Conservation (phyloP, 805 yeast genomes). For the Wickerhamomyces kurtzmanii region DNA sequence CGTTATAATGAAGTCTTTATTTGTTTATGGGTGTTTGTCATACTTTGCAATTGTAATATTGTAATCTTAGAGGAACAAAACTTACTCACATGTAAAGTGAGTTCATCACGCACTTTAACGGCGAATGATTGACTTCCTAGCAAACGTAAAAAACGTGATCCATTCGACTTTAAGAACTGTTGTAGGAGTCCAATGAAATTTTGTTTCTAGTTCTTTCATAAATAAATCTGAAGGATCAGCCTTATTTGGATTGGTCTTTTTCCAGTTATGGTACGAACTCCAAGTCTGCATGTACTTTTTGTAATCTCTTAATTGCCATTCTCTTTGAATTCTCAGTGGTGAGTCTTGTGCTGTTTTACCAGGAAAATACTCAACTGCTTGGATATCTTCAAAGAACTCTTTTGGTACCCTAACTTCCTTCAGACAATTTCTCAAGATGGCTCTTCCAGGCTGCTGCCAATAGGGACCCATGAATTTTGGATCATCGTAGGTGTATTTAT, state of each 20-base stretch:
- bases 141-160: constrained; percentile 41
- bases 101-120: no score
- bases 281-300: constrained; percentile 53
- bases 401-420: constrained; percentile 32
- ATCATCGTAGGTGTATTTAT: constrained; percentile 41
- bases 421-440: constrained; percentile 34
- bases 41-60: no score
- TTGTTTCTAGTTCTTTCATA: constrained; percentile 23
- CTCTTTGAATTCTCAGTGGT: constrained; percentile 23
- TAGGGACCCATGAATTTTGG: constrained; percentile 45
- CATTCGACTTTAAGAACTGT: constrained; percentile 32
- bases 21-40: no score
- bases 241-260: constrained; percentile 18
- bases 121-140: no score
- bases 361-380: constrained; percentile 21
- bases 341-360: constrained; percentile 8
- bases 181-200: constrained; percentile 34
- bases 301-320: constrained; percentile 34
- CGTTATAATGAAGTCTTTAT: no score
- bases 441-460: constrained; percentile 86
- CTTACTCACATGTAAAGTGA: no score
- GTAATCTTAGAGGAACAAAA: no score
- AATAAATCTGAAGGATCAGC: constrained; percentile 25
- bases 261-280: constrained; percentile 59
- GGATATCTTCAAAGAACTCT: constrained; percentile 29